A percentile compares a stretch with the other conserved stretches of the same genome.
Conservation (phyloP, 345 rosid species). For the Brassica juncea region DNA sequence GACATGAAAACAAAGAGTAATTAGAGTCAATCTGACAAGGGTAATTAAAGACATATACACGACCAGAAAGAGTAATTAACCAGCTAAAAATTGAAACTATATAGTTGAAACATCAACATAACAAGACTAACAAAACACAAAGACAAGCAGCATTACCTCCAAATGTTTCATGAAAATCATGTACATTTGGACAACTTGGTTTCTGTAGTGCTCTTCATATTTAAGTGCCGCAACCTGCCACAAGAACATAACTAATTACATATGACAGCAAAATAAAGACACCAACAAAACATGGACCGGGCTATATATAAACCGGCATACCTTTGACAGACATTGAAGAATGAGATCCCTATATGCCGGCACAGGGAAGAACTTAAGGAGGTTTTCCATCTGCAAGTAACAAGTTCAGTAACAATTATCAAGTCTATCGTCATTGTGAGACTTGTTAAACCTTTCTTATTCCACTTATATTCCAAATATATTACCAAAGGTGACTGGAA, state of each 20-base stretch:
- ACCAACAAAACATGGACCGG: background rate
- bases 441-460: conserved; percentile 20
- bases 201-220: conserved; percentile 71
- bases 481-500: conserved; percentile 92
- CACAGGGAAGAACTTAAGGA: conserved; percentile 72
- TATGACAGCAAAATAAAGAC: background rate
- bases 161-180: conserved; percentile 70
- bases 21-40: background rate
- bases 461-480: conserved; percentile 25
- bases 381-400: conserved; percentile 78
- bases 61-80: background rate
- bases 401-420: conserved; percentile 14
- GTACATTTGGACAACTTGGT: conserved; percentile 77
- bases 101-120: background rate
- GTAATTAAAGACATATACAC: background rate
- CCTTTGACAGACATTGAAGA: conserved; percentile 93
- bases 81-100: background rate
- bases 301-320: conserved; percentile 23
- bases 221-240: conserved; percentile 87
- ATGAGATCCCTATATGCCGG: conserved; percentile 84
- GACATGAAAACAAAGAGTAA: conserved; percentile 14
- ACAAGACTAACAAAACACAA: background rate
- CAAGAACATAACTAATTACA: conserved; percentile 24
- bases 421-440: background rate
- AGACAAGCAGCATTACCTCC: conserved; percentile 49